Percentiles rank a stretch among this genome's conserved stretches.
These are phyloP conservation scores for Sutorius eximius DNA, from an alignment of 1,284 basidiomycete genomes.

Conservation along the genomic window DNA sequence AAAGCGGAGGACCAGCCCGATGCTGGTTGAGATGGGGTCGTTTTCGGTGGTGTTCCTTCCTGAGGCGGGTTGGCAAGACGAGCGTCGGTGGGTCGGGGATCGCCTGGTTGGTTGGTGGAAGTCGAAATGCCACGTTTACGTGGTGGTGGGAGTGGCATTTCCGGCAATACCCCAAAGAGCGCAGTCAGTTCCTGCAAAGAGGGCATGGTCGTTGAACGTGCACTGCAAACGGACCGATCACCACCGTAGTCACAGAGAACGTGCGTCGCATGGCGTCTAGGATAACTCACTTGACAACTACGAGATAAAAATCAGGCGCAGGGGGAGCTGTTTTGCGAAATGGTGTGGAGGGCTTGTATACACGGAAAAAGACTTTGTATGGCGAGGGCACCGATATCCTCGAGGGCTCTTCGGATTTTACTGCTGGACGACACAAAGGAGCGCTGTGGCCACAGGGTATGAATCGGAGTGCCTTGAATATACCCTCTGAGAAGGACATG, in stretches of 20 bases:
- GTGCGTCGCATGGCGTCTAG: not conserved
- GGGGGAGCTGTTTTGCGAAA: conserved; percentile 81
- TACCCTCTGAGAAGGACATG: conserved; percentile 44
- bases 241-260: not conserved
- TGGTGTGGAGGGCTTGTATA: conserved; percentile 88
- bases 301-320: conserved; percentile 84
- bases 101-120: conserved; percentile 17
- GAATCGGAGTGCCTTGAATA: conserved; percentile 77
- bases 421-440: conserved; percentile 36
- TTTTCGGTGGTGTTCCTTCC: not conserved
- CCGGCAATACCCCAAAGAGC: conserved; percentile 63
- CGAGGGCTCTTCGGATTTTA: not conserved
- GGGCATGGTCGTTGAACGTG: conserved; percentile 71
- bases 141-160: conserved; percentile 53
- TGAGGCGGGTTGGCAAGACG: conserved; percentile 10
- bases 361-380: conserved; percentile 85
- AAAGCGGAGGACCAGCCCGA: not conserved
- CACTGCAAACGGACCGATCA: conserved; percentile 42
- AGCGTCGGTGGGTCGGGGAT: conserved; percentile 9
- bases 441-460: conserved; percentile 64
- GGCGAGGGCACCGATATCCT: conserved; percentile 35
- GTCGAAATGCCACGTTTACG: conserved; percentile 38
- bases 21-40: not conserved
- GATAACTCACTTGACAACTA: conserved; percentile 75
- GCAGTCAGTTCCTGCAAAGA: conserved; percentile 65